Conservation (phyloP, 2,329 filamentous ascomycete species). For the Fusarium austroafricanum region DNA sequence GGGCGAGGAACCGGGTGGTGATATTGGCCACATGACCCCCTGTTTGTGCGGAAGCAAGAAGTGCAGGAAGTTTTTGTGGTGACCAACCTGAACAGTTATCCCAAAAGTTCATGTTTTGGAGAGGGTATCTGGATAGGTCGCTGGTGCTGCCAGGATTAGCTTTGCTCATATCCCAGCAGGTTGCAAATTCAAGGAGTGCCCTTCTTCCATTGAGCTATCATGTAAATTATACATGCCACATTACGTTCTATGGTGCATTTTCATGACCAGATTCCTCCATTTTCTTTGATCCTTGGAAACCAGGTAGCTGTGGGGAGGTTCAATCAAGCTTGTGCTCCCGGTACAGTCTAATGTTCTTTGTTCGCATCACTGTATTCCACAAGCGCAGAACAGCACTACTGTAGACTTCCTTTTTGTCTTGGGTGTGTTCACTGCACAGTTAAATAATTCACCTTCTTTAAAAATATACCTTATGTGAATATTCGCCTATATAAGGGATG, state of each 20-base stretch:
- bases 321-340: neutral
- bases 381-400: neutral
- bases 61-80: slow-evolving; percentile 79
- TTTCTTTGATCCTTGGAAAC: neutral
- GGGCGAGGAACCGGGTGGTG: slow-evolving; percentile 56
- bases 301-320: neutral
- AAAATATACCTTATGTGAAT: neutral
- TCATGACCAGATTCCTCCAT: neutral
- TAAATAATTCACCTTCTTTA: neutral
- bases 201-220: neutral
- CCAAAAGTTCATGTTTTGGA: neutral
- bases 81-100: neutral
- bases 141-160: neutral
- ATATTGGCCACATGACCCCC: slow-evolving; percentile 63
- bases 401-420: neutral
- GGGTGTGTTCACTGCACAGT: neutral
- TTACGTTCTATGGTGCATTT: neutral
- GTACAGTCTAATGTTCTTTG: slow-evolving; percentile 3
- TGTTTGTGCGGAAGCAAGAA: slow-evolving; percentile 73
- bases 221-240: neutral
- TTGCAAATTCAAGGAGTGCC: neutral
- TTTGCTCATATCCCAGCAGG: neutral
- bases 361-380: neutral
- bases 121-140: neutral
- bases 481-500: neutral